These are phyloP conservation scores for Alnus glutinosa DNA, from an alignment of 306 rosid genomes.

Conservation along the genomic window DNA sequence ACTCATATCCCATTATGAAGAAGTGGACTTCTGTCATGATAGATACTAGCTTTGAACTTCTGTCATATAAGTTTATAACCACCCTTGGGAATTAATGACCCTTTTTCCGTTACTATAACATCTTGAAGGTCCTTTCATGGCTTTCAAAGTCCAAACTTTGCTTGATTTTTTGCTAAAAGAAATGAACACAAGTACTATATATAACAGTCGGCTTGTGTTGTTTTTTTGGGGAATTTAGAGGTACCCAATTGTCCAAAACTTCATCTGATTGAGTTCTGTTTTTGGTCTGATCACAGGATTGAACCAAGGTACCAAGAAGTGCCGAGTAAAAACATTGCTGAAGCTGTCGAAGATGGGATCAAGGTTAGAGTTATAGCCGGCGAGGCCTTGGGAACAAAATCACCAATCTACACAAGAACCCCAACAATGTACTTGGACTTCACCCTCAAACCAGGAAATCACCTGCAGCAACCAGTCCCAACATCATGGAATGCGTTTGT, in stretches of 20 bases:
- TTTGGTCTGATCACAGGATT: slow-evolving; percentile 47
- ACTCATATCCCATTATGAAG: background rate
- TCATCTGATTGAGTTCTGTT: background rate
- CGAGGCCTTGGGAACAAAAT: slow-evolving; percentile 81
- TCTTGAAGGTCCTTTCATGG: background rate
- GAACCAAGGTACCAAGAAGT: slow-evolving; percentile 94
- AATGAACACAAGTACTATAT: too few relatives aligned
- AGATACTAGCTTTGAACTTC: slow-evolving; percentile 3
- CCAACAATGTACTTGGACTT: slow-evolving; percentile 95
- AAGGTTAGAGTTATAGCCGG: slow-evolving; percentile 91
- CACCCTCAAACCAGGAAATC: slow-evolving; percentile 75
- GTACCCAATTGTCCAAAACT: background rate
- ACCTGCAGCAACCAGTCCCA: slow-evolving; percentile 70
- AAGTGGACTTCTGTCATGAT: slow-evolving; percentile 13
- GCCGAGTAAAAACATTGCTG: slow-evolving; percentile 68
- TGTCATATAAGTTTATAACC: background rate
- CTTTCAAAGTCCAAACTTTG: background rate
- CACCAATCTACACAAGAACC: slow-evolving; percentile 82
- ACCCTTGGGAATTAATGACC: too few relatives aligned
- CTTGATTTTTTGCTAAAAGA: background rate
- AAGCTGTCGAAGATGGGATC: slow-evolving; percentile 68
- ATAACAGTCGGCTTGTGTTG: too few relatives aligned
- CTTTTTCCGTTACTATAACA: too few relatives aligned
- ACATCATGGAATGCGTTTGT: slow-evolving; percentile 86
- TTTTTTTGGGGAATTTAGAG: background rate